Percentiles rank a stretch among this genome's conserved stretches.
Evolutionary conservation across 1,284 basidiomycete genomes (phyloP).

Genomic region (Anthracocystis setariae): DNA sequence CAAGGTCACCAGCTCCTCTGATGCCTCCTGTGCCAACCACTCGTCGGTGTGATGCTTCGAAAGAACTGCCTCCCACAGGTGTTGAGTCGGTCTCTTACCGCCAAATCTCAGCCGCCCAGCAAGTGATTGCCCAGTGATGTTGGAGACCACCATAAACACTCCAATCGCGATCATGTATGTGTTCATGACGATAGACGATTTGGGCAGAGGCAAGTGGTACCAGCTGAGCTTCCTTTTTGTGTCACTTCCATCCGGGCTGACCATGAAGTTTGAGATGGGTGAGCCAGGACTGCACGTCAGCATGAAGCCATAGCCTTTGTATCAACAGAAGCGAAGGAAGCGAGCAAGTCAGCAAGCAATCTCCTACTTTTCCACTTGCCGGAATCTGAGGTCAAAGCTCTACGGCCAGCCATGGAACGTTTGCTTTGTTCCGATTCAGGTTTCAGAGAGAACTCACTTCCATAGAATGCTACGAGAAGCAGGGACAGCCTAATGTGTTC

Average conservation of each 20-base stretch:
- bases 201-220: slow-evolving; percentile 21
- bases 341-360: too few relatives aligned
- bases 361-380: too few relatives aligned
- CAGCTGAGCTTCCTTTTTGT: slow-evolving; percentile 4
- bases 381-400: too few relatives aligned
- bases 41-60: slow-evolving; percentile 1
- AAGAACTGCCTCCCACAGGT: not conserved
- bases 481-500: slow-evolving; percentile 3
- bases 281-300: slow-evolving; percentile 31
- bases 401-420: too few relatives aligned
- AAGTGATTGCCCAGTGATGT: not conserved
- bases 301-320: slow-evolving; percentile 24
- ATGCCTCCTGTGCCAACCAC: slow-evolving; percentile 11
- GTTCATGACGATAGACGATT: slow-evolving; percentile 20
- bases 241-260: not conserved
- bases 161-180: slow-evolving; percentile 6
- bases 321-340: too few relatives aligned
- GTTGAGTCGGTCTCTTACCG: not conserved
- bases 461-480: slow-evolving; percentile 6
- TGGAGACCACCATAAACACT: slow-evolving; percentile 18
- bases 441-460: not conserved
- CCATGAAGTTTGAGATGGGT: slow-evolving; percentile 14
- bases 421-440: too few relatives aligned
- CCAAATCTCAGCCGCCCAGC: not conserved
- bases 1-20: not conserved